phyloP scores from a whole-genome alignment of 345 rosid species.

The Moringa oleifera region DNA sequence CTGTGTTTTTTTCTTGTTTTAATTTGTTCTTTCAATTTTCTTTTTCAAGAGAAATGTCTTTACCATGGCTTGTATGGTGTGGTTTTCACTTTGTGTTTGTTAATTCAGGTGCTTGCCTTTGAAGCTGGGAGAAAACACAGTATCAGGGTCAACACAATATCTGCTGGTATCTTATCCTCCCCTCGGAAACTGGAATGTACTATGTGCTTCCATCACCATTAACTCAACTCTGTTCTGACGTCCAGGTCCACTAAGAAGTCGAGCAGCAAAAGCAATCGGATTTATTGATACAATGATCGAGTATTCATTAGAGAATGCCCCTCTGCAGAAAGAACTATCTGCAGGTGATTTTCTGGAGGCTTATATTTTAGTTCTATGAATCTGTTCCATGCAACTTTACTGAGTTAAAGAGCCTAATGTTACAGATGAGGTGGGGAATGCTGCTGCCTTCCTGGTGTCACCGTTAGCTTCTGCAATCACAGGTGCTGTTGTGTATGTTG shows the following conservation, averaged over 20 bases:
- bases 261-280: constrained; percentile 91
- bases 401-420: constrained; percentile 5
- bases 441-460: constrained; percentile 90
- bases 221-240: neutral
- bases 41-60: too few relatives aligned
- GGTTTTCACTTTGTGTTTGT: neutral
- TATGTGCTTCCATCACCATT: neutral
- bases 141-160: constrained; percentile 82
- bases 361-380: neutral
- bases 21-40: neutral
- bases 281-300: constrained; percentile 85
- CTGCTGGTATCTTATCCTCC: constrained; percentile 49
- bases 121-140: constrained; percentile 86
- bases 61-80: neutral
- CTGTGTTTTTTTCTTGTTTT: too few relatives aligned
- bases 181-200: too few relatives aligned
- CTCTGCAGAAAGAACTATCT: constrained; percentile 76
- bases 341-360: constrained; percentile 48
- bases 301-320: constrained; percentile 74
- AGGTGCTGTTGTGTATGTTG: constrained; percentile 78
- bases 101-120: constrained; percentile 67
- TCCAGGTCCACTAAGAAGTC: constrained; percentile 73
- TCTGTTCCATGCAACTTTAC: neutral
- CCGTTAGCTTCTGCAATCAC: constrained; percentile 94
- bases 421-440: constrained; percentile 91